Evolutionary conservation across 2,329 filamentous ascomycete genomes (phyloP).

Genomic region (Keithomyces neogunnii): DNA sequence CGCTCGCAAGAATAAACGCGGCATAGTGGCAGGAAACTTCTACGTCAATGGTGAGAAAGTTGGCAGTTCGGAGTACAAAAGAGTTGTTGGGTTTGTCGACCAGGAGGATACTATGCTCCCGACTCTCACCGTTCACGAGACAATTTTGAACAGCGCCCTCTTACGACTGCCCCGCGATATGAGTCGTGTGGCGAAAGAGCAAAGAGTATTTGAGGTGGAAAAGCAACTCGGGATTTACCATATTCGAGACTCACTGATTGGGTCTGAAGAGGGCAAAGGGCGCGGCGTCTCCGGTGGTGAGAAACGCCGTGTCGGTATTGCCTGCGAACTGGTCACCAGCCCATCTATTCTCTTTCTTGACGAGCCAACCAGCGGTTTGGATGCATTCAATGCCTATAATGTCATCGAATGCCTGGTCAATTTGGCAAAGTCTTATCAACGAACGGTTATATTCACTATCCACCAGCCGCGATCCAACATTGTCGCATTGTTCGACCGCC

Average conservation of each 20-base stretch:
- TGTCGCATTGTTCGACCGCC: constrained; percentile 87
- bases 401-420: constrained; percentile 94
- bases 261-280: constrained; percentile 88
- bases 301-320: constrained; percentile 91
- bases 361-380: constrained; percentile 90
- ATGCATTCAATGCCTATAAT: constrained; percentile 97
- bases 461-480: constrained; percentile 98
- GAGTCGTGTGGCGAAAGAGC: constrained; percentile 79
- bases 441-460: constrained; percentile 96
- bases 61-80: constrained; percentile 74
- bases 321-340: constrained; percentile 94
- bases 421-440: constrained; percentile 89
- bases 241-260: constrained; percentile 91
- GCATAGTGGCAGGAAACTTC: constrained; percentile 68
- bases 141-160: constrained; percentile 87
- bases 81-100: constrained; percentile 92
- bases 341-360: constrained; percentile 96
- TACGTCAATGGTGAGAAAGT: constrained; percentile 92
- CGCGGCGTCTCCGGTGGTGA: constrained; percentile 96
- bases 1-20: constrained; percentile 93
- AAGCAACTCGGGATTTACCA: constrained; percentile 90
- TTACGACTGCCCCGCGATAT: constrained; percentile 89
- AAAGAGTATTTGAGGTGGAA: constrained; percentile 86
- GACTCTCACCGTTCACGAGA: constrained; percentile 94
- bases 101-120: constrained; percentile 97